These are phyloP conservation scores for Leptosphaerulina australis DNA, from an alignment of 2,329 filamentous ascomycete genomes.

Conservation along the genomic window DNA sequence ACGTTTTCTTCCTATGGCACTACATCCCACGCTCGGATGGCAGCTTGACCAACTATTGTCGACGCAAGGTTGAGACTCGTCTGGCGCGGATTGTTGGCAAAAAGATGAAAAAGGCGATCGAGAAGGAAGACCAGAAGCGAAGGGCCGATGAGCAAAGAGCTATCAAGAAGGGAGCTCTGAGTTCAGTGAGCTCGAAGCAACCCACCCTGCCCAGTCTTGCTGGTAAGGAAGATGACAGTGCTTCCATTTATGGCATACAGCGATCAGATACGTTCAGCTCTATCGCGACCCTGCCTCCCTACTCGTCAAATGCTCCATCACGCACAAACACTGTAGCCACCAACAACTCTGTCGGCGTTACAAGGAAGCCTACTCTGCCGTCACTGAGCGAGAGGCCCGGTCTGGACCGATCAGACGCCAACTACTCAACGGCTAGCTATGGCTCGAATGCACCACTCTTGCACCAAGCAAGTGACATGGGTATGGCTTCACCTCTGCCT, in stretches of 20 bases:
- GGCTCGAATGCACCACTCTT: slow-evolving; percentile 69
- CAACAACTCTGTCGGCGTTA: slow-evolving; percentile 23
- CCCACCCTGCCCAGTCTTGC: slow-evolving; percentile 52
- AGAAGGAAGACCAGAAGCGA: slow-evolving; percentile 69
- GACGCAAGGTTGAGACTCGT: slow-evolving; percentile 86
- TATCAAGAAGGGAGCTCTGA: slow-evolving; percentile 55
- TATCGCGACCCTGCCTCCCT: slow-evolving; percentile 52
- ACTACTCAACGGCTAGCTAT: slow-evolving; percentile 61
- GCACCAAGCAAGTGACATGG: slow-evolving; percentile 65
- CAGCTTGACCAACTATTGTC: slow-evolving; percentile 82
- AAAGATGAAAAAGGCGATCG: slow-evolving; percentile 88
- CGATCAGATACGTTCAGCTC: slow-evolving; percentile 43
- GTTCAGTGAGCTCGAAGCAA: slow-evolving; percentile 31
- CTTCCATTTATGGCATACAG: slow-evolving; percentile 42
- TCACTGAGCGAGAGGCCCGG: slow-evolving; percentile 50
- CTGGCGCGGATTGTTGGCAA: slow-evolving; percentile 81
- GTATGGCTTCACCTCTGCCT: slow-evolving; percentile 44
- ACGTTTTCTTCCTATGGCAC: slow-evolving; percentile 88
- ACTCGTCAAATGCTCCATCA: slow-evolving; percentile 58
- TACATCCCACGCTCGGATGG: slow-evolving; percentile 85
- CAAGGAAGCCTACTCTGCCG: slow-evolving; percentile 49
- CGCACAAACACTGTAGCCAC: slow-evolving; percentile 60
- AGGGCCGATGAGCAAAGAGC: slow-evolving; percentile 50
- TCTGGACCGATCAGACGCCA: slow-evolving; percentile 56
- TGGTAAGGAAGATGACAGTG: slow-evolving; percentile 49